Evolutionary conservation across 106 monocot genomes (phyloP).

Genomic region (Allium sativum): DNA sequence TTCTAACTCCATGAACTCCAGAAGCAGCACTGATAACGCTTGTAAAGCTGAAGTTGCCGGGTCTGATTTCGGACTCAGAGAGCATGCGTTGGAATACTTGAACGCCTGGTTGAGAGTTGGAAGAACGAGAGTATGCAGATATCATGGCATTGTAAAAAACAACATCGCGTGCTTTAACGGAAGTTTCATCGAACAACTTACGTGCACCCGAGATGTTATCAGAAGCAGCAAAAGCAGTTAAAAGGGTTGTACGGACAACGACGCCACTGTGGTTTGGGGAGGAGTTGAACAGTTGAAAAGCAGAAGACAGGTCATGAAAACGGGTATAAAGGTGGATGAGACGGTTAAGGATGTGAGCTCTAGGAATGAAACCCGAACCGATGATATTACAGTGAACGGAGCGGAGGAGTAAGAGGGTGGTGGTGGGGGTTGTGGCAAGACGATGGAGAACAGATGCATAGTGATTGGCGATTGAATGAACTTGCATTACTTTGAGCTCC

Average conservation of each 20-base stretch:
- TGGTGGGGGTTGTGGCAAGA: conserved; percentile 10
- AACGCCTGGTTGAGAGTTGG: conserved; percentile 17
- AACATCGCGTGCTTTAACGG: conserved; percentile 41
- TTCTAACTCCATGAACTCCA: conserved; percentile 4
- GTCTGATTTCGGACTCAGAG: neutral
- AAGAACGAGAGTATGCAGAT: conserved; percentile 55
- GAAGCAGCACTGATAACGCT: conserved; percentile 52
- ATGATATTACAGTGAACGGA: conserved; percentile 65
- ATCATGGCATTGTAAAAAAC: conserved; percentile 87
- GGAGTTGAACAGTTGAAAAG: conserved; percentile 39
- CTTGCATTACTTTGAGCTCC: neutral
- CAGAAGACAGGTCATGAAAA: conserved; percentile 52
- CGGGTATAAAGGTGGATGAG: conserved; percentile 71
- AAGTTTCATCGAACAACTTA: conserved; percentile 46
- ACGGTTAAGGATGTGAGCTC: conserved; percentile 72
- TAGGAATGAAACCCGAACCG: conserved; percentile 63
- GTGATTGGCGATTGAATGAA: conserved; percentile 17
- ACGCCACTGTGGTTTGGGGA: conserved; percentile 20
- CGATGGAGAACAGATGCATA: conserved; percentile 46
- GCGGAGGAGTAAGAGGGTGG: conserved; percentile 53
- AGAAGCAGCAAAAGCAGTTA: conserved; percentile 39
- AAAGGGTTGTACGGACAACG: conserved; percentile 53
- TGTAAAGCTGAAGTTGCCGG: conserved; percentile 74
- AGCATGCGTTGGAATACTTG: conserved; percentile 42
- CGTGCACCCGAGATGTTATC: conserved; percentile 32